These are phyloP conservation scores for Lactarius trivialis DNA, from an alignment of 768 basidiomycete genomes.

Conservation along the genomic window DNA sequence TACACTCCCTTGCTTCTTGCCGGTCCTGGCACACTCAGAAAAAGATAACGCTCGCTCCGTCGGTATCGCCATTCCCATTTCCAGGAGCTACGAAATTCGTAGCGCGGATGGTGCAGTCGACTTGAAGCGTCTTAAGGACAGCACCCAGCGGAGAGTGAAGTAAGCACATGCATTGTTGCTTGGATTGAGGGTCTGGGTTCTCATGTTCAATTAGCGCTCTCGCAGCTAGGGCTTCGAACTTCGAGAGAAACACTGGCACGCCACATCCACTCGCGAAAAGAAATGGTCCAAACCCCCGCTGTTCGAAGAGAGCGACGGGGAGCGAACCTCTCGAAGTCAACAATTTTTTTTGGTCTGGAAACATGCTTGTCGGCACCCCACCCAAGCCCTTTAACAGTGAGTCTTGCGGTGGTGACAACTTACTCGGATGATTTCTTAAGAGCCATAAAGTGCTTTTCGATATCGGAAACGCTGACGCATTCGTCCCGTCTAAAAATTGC, in stretches of 20 bases:
- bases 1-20: background rate
- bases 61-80: background rate
- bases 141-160: background rate
- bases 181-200: background rate
- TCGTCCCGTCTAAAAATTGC: background rate
- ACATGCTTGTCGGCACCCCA: conserved; percentile 10
- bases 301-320: background rate
- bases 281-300: background rate
- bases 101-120: background rate
- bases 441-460: conserved; percentile 2
- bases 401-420: background rate
- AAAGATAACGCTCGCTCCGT: background rate
- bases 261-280: background rate
- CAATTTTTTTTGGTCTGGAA: conserved; percentile 10
- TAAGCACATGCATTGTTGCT: background rate
- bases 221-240: background rate
- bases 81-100: background rate
- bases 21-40: background rate
- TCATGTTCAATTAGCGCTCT: background rate
- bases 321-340: conserved; percentile 2
- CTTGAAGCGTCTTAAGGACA: background rate
- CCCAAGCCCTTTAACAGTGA: conserved; percentile 1
- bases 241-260: conserved; percentile 9
- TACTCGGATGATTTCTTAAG: background rate
- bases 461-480: background rate